Conservation (phyloP, 2,329 filamentous ascomycete genomes). For the Blumeriella jaapii region DNA sequence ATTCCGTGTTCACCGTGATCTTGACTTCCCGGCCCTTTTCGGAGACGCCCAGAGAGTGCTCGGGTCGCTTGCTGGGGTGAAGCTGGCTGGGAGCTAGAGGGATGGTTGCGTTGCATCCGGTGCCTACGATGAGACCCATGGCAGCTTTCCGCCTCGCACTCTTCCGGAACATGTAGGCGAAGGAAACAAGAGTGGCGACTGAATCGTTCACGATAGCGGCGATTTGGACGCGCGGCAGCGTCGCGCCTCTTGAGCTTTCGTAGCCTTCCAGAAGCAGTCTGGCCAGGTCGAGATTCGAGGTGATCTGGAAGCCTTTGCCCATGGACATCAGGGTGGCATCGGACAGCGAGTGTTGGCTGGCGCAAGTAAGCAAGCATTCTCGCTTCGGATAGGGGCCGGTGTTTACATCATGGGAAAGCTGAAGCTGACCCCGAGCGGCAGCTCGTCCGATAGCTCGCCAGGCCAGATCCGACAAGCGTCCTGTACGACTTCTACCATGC, state of each 20-base stretch:
- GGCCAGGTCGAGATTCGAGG: slow-evolving; percentile 47
- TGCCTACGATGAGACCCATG: slow-evolving; percentile 75
- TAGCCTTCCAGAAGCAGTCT: slow-evolving; percentile 49
- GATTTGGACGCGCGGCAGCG: slow-evolving; percentile 55
- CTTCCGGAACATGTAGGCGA: slow-evolving; percentile 59
- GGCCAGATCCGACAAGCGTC: slow-evolving; percentile 39
- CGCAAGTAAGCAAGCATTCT: slow-evolving; percentile 7
- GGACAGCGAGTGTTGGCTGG: slow-evolving; percentile 44
- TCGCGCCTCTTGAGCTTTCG: slow-evolving; percentile 31
- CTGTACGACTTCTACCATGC: slow-evolving; percentile 61
- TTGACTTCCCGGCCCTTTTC: slow-evolving; percentile 40
- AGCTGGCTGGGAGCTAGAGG: slow-evolving; percentile 53
- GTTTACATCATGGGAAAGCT: slow-evolving; percentile 59
- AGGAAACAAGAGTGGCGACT: slow-evolving; percentile 66
- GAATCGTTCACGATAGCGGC: slow-evolving; percentile 73
- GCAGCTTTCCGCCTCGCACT: slow-evolving; percentile 50
- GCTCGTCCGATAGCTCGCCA: slow-evolving; percentile 29
- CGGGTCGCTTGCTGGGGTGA: slow-evolving; percentile 48
- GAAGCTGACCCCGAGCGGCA: slow-evolving; percentile 59
- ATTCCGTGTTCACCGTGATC: slow-evolving; percentile 74
- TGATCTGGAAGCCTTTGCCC: slow-evolving; percentile 60
- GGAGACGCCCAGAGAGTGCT: slow-evolving; percentile 35
- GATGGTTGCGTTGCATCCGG: slow-evolving; percentile 71
- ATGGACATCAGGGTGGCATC: slow-evolving; percentile 55
- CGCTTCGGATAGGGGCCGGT: slow-evolving; percentile 10